Evolutionary conservation across 1,284 basidiomycete genomes (phyloP).

Genomic region (Cutaneotrichosporon cyanovorans): DNA sequence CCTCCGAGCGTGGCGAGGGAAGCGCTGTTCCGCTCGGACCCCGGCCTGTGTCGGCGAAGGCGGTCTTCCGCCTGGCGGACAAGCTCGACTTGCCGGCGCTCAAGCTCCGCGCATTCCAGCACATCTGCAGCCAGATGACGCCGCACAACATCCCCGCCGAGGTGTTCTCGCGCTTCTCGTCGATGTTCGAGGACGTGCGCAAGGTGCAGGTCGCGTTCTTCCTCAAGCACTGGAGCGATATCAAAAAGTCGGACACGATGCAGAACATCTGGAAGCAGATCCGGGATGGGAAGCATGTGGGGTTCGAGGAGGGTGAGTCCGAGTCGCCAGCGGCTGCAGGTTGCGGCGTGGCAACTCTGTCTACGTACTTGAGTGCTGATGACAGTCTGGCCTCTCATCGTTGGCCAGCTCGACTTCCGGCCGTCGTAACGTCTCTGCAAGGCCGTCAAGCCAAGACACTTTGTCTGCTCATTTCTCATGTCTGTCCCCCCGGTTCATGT

Average conservation of each 20-base stretch:
- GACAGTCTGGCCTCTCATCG: conserved; percentile 31
- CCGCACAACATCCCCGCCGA: conserved; percentile 77
- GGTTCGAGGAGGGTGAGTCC: conserved; percentile 53
- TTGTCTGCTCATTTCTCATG: no score
- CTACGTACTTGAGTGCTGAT: conserved; percentile 1
- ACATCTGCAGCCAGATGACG: conserved; percentile 67
- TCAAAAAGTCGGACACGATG: conserved; percentile 71
- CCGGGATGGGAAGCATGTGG: conserved; percentile 66
- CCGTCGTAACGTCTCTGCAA: conserved; percentile 8
- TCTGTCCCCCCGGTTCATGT: no score
- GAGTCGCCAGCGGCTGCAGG: neutral
- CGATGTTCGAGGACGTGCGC: conserved; percentile 71
- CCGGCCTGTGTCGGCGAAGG: conserved; percentile 76
- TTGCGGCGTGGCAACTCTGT: conserved; percentile 29
- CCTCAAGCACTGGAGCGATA: conserved; percentile 70
- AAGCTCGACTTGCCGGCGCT: conserved; percentile 46
- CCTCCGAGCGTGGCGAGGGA: neutral
- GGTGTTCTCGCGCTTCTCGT: conserved; percentile 75
- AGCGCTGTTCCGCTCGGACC: conserved; percentile 39
- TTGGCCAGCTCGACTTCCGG: conserved; percentile 26
- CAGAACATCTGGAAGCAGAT: conserved; percentile 75
- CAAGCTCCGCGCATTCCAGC: conserved; percentile 49
- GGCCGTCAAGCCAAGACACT: no score
- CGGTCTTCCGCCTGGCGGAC: conserved; percentile 81
- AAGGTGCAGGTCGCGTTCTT: conserved; percentile 73